Evolutionary conservation across 2,329 filamentous ascomycete genomes (phyloP).

Genomic region (Ophiostoma triangulosporum): DNA sequence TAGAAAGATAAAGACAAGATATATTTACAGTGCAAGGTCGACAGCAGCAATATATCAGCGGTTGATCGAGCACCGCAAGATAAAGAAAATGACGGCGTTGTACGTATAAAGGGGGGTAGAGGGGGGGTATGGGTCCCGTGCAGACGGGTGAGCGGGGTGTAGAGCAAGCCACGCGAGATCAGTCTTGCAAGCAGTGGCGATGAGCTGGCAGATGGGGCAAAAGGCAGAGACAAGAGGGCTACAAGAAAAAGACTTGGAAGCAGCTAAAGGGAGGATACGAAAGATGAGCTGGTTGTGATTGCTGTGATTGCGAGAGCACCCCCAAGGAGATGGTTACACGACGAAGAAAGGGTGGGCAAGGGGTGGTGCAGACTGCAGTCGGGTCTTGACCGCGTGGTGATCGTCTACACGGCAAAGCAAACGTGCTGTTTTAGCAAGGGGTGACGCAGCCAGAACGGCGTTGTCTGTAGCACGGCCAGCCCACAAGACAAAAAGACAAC

Average conservation of each 20-base stretch:
- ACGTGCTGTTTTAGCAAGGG: no score
- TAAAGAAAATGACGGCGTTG: not conserved
- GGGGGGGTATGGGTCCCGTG: slow-evolving; percentile 7
- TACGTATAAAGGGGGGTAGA: not conserved
- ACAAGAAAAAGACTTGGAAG: not conserved
- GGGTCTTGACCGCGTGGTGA: not conserved
- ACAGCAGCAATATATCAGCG: not conserved
- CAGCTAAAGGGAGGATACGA: not conserved
- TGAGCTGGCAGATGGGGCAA: slow-evolving; percentile 4
- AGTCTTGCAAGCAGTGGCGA: slow-evolving; percentile 1
- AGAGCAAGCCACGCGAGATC: slow-evolving; percentile 3
- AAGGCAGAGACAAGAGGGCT: not conserved
- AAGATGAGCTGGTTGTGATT: not conserved
- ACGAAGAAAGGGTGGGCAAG: slow-evolving; percentile 5
- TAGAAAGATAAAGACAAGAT: not conserved
- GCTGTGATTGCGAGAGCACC: not conserved
- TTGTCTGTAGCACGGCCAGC: not conserved
- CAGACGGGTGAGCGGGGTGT: slow-evolving; percentile 6
- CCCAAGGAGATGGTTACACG: slow-evolving; percentile 5
- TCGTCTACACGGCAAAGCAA: no score
- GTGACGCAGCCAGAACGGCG: no score
- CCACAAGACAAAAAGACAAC: not conserved
- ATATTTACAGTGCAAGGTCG: not conserved
- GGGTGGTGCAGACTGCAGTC: not conserved
- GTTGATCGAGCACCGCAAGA: not conserved